Base-by-base conservation (phyloP, 225 moss, liverwort and hornwort species). In the Marchantia paleacea region DNA sequence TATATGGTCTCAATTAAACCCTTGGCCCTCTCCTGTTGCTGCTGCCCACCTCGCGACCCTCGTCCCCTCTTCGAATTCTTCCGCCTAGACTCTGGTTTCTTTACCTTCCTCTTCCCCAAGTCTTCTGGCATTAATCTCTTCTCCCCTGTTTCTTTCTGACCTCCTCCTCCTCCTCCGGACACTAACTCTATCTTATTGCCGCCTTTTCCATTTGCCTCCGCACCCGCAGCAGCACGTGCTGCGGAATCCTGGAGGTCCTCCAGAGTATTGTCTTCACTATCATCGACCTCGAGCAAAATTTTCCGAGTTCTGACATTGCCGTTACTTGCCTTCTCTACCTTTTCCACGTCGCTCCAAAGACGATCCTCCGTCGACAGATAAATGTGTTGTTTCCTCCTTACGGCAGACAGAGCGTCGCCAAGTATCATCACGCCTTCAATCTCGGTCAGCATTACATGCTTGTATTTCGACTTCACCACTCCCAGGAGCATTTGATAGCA, bases 401-500 rank as follows among this genome's bases (percentile, higher is more conserved):
- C 69, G 15, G 51, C 82, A 51, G 82, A 69, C 0, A 82, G 69
- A 25, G 82, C 16, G 61, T 82, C 82, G 12, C 69, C 82, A 8
- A 82, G 20, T 1, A 82, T 39, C 0, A 77, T 55, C 10, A 82
- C 82, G n/a, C 82, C 82, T 76, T 82, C 76, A 24, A 77, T 20
- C 57, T 82, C 82, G 0, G 76, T 82, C 48, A 82, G 76, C 82
- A 82, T 68, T 12, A 82, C 82, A 47, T 82, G 77, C 58, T 74
- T 75, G 75, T 82, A 82, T 61, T 60, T 82, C 67, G 76, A 54
- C 49, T 76, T 76, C 0, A 82, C 82, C 76, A 82, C 74, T 57
- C 82, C 82, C 22, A 82, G 50, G 28, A 82, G 76, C 82, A 82
- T 82, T 47, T 76, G 82, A 71, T 82, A 82, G 69, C 82, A 69